These are phyloP conservation scores for Fusarium verticillioides DNA, from an alignment of 2,329 filamentous ascomycete genomes.

Conservation along the genomic window DNA sequence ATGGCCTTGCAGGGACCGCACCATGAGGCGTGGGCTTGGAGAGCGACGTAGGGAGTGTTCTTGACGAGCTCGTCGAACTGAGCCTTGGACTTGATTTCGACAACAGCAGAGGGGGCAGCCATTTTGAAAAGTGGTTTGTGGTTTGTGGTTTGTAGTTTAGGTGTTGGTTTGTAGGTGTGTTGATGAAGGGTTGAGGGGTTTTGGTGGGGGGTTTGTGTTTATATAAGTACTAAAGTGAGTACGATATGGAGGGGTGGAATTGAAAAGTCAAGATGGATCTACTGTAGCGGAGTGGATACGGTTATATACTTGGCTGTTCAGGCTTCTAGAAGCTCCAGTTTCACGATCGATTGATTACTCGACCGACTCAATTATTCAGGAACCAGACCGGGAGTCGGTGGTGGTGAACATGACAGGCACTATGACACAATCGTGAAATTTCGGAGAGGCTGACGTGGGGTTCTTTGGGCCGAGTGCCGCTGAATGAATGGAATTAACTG, in stretches of 20 bases:
- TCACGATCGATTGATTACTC: slow-evolving; percentile 16
- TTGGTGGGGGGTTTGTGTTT: slow-evolving; percentile 23
- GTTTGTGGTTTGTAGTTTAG: background rate
- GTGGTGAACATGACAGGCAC: slow-evolving; percentile 35
- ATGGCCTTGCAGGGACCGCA: slow-evolving; percentile 71
- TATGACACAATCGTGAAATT: slow-evolving; percentile 42
- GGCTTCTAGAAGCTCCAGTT: slow-evolving; percentile 19
- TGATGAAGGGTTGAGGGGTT: slow-evolving; percentile 30
- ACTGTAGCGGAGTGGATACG: slow-evolving; percentile 28
- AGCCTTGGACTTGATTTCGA: slow-evolving; percentile 53
- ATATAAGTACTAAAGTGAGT: slow-evolving; percentile 1
- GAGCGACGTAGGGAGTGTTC: slow-evolving; percentile 61
- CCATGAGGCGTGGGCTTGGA: slow-evolving; percentile 70
- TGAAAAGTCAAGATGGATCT: slow-evolving; percentile 8
- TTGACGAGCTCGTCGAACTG: slow-evolving; percentile 63
- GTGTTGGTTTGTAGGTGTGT: background rate
- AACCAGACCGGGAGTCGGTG: slow-evolving; percentile 13
- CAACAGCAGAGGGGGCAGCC: slow-evolving; percentile 43
- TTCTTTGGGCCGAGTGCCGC: slow-evolving; percentile 28
- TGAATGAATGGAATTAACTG: slow-evolving; percentile 7
- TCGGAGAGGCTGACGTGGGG: slow-evolving; percentile 16
- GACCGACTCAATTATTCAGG: background rate
- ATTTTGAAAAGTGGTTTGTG: slow-evolving; percentile 39
- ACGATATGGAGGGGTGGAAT: slow-evolving; percentile 11
- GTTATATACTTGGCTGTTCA: background rate